Evolutionary conservation across 2,329 filamentous ascomycete genomes (phyloP).

Genomic region (Alternaria brassicae): DNA sequence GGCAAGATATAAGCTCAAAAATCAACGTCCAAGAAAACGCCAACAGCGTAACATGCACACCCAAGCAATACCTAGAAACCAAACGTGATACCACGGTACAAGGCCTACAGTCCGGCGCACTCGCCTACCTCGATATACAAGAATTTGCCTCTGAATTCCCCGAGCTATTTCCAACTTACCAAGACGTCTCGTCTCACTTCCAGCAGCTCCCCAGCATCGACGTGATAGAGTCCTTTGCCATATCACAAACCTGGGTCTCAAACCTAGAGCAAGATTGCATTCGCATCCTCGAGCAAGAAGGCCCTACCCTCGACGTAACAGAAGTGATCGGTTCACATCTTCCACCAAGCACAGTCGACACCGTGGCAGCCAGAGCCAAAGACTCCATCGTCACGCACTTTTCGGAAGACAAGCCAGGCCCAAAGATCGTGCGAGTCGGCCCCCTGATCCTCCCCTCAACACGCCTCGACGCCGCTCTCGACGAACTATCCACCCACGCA

Average conservation of each 20-base stretch:
- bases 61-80: constrained; percentile 27
- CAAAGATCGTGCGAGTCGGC: constrained; percentile 18
- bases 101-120: constrained; percentile 27
- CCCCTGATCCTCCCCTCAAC: constrained; percentile 30
- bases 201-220: constrained; percentile 15
- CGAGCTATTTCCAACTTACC: constrained; percentile 23
- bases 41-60: constrained; percentile 30
- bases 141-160: constrained; percentile 23
- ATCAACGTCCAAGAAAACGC: constrained; percentile 23
- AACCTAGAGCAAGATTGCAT: constrained; percentile 22
- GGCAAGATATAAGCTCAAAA: constrained; percentile 15
- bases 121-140: constrained; percentile 32
- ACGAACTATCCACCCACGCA: constrained; percentile 24
- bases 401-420: background rate
- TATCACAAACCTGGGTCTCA: constrained; percentile 35
- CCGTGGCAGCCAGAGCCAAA: constrained; percentile 19
- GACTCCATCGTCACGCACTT: constrained; percentile 17
- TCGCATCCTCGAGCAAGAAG: constrained; percentile 22
- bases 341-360: constrained; percentile 18
- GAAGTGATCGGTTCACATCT: constrained; percentile 16
- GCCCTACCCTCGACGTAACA: constrained; percentile 27
- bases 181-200: constrained; percentile 26
- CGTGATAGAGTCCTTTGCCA: constrained; percentile 25
- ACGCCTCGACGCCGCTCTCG: constrained; percentile 13
- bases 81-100: constrained; percentile 27